Conservation (phyloP, 2,329 filamentous ascomycete genomes). For the Alternaria sp. region DNA sequence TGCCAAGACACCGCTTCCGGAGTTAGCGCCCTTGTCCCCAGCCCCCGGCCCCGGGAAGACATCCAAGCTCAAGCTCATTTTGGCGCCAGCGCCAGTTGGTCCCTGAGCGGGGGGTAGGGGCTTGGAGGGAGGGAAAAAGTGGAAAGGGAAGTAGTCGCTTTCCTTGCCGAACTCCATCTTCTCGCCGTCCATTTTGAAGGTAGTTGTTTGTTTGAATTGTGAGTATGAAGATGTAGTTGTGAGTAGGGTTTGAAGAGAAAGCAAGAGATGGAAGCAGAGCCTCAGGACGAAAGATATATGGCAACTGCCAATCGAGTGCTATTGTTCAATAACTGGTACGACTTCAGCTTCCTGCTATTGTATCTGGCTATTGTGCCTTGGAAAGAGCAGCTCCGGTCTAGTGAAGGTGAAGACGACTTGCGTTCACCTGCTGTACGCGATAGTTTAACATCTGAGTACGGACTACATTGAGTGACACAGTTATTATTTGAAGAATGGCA, state of each 20-base stretch:
- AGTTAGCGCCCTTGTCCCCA: conserved; percentile 7
- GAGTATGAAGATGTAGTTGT: not conserved
- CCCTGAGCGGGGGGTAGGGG: not conserved
- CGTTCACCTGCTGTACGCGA: not conserved
- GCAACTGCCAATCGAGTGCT: not conserved
- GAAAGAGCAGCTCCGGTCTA: not conserved
- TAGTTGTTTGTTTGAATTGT: not conserved
- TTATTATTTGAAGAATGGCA: too few relatives aligned
- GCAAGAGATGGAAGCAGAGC: not conserved
- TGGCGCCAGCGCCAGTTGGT: conserved; percentile 10
- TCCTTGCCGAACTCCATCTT: not conserved
- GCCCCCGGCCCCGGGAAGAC: conserved; percentile 1
- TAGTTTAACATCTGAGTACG: not conserved
- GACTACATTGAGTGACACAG: not conserved
- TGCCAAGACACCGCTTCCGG: conserved; percentile 9
- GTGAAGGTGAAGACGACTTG: not conserved
- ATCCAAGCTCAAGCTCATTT: conserved; percentile 1
- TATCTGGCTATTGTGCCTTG: not conserved
- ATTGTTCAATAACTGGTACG: not conserved
- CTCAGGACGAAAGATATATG: not conserved
- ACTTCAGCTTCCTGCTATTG: not conserved
- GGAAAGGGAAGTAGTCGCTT: not conserved
- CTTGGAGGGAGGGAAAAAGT: not conserved
- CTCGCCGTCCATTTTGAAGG: not conserved
- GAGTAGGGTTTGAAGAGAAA: not conserved